Base-by-base conservation (phyloP, 148 eudicot species). In the Rhododendron ovatum region DNA sequence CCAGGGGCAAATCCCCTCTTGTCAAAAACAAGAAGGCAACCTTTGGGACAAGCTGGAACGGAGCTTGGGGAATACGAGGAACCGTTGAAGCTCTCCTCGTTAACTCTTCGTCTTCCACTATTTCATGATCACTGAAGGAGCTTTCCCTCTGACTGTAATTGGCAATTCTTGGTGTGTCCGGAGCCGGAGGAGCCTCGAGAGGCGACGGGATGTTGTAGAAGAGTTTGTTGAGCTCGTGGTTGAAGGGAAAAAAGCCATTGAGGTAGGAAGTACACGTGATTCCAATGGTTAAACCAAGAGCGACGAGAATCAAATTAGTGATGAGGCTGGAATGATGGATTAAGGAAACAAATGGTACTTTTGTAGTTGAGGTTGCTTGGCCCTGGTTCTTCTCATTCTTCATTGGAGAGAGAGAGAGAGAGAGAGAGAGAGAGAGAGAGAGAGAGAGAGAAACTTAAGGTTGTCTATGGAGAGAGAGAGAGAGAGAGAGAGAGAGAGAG, bases 21-120 rank as follows among this genome's bases (percentile, higher is more conserved):
- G 90, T 86, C 63, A 95, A 86, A 86, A 94, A 94, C 93, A 95
- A 86, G 89, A 95, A 95, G 1, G 98, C 98, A 75, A 95, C 90
- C 86, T 94, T 95, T 7, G 90, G 91, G 0, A 84, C 87, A 7
- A 51, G 37, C 55, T 85, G 28, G 22, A 86, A 86, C 71, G 89
- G 89, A 24, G 12, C 76, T 7, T 85, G 57, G 28, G n/a, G 15
- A 5, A 61, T 82, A 30, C 73, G 73, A 5, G 93, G 91, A 41
- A 61, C 91, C 93, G 88, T 89, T 24, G 95, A 92, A 41, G 96
- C 98, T 81, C 90, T 89, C 90, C 90, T 30, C 10, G 93, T 67
- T 39, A 95, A 79, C 82, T 92, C 98, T 1, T 90, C 86, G 13
- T 95, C 98, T 0, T 87, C 88, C 81, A 33, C 77, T 87, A 30